Evolutionary conservation across 2,329 filamentous ascomycete species (phyloP).

Genomic region (Fusarium pilosicola): DNA sequence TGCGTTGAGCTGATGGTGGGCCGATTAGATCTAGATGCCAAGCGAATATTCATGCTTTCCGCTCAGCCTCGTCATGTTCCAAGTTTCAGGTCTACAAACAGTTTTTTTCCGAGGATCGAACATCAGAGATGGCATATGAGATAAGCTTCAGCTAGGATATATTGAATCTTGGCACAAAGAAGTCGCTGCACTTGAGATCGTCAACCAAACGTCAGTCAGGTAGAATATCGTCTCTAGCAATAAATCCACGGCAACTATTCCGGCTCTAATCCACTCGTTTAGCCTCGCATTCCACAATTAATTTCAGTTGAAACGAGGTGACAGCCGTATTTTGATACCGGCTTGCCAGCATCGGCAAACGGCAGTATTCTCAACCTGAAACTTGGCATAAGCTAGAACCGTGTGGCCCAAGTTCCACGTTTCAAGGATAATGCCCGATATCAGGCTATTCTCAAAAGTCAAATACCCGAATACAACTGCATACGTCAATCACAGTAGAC

Average conservation of each 20-base stretch:
- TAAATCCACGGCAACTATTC: background rate
- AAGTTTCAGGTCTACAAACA: background rate
- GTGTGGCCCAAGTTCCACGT: background rate
- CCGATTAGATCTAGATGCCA: conserved; percentile 3
- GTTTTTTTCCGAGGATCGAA: background rate
- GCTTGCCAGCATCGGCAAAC: background rate
- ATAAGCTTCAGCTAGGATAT: background rate
- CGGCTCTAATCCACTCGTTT: background rate
- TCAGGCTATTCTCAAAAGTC: conserved; percentile 8
- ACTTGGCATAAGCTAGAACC: conserved; percentile 1
- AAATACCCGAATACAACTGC: background rate
- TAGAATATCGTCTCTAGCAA: background rate
- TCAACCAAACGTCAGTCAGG: background rate
- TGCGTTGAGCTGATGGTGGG: conserved; percentile 8
- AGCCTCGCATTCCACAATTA: background rate
- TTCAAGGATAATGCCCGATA: conserved; percentile 5
- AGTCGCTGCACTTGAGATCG: background rate
- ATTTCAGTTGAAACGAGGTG: conserved; percentile 15
- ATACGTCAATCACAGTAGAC: background rate
- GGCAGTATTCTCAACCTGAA: background rate
- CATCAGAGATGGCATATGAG: background rate
- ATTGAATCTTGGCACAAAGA: background rate
- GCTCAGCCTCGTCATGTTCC: background rate
- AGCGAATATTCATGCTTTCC: background rate
- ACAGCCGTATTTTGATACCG: background rate